phyloP scores from a whole-genome alignment of 495 filamentous ascomycete species.

The Penicillium bovifimosum region DNA sequence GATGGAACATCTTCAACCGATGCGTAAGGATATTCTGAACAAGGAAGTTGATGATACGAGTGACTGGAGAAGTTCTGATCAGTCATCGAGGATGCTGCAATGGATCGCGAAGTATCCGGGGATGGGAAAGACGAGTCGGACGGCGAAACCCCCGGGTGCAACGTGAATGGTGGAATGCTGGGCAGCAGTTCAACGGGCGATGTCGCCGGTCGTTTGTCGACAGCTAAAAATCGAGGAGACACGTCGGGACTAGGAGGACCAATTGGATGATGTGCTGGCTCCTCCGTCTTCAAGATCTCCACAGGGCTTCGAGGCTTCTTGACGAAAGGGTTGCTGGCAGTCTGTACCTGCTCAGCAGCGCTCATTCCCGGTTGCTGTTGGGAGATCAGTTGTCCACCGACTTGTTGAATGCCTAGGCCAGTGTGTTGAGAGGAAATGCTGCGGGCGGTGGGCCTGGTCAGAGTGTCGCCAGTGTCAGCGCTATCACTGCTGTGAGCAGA shows the following conservation, averaged over 20 bases:
- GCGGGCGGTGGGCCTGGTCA: constrained; percentile 29
- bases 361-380: background rate
- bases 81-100: constrained; percentile 45
- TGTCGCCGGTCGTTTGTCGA: constrained; percentile 45
- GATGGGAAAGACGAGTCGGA: constrained; percentile 45
- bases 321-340: constrained; percentile 20
- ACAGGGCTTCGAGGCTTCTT: constrained; percentile 20
- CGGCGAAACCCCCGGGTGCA: constrained; percentile 36
- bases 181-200: constrained; percentile 50
- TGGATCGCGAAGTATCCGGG: constrained; percentile 51
- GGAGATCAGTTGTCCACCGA: background rate
- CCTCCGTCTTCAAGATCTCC: constrained; percentile 31
- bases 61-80: constrained; percentile 40
- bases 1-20: constrained; percentile 87
- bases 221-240: constrained; percentile 38
- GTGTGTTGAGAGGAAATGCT: constrained; percentile 29
- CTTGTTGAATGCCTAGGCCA: constrained; percentile 47
- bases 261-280: constrained; percentile 17
- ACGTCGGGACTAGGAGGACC: constrained; percentile 37
- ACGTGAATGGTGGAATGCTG: constrained; percentile 42
- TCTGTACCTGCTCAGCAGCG: constrained; percentile 13
- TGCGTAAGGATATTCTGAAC: constrained; percentile 53
- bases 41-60: constrained; percentile 57
- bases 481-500: constrained; percentile 37
- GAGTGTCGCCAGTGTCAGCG: constrained; percentile 35